Evolutionary conservation across 2,329 filamentous ascomycete genomes (phyloP).

Genomic region (Aspergillus sclerotialis): DNA sequence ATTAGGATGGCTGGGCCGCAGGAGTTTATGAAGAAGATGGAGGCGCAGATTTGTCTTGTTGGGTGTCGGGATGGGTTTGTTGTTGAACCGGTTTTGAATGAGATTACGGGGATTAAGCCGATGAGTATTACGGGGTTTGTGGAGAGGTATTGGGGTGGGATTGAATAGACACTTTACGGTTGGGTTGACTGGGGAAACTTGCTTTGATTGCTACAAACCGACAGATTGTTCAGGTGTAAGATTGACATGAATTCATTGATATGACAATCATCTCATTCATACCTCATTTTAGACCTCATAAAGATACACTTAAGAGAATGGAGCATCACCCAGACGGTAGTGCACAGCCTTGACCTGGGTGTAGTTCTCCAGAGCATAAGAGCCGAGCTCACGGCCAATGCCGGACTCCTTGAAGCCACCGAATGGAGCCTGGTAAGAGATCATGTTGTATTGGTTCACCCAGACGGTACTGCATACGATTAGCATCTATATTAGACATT

Average conservation of each 20-base stretch:
- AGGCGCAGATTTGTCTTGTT: not conserved
- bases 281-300: no score
- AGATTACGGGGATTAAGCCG: not conserved
- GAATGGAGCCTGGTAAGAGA: slow-evolving; percentile 42
- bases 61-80: not conserved
- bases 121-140: not conserved
- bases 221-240: no score
- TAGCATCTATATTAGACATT: slow-evolving; percentile 1
- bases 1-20: no score
- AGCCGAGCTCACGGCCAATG: slow-evolving; percentile 40
- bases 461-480: slow-evolving; percentile 44
- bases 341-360: slow-evolving; percentile 44
- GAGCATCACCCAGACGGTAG: slow-evolving; percentile 32
- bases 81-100: not conserved
- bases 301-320: slow-evolving; percentile 39
- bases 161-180: no score
- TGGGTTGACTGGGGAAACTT: no score
- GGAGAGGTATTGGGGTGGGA: not conserved
- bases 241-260: no score
- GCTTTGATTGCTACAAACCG: no score
- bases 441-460: slow-evolving; percentile 65
- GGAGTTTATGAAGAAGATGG: not conserved
- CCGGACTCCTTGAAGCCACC: slow-evolving; percentile 40
- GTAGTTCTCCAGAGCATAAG: slow-evolving; percentile 44
- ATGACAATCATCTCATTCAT: no score